These are phyloP conservation scores for Apiospora marii DNA, from an alignment of 2,329 filamentous ascomycete genomes.

Conservation along the genomic window DNA sequence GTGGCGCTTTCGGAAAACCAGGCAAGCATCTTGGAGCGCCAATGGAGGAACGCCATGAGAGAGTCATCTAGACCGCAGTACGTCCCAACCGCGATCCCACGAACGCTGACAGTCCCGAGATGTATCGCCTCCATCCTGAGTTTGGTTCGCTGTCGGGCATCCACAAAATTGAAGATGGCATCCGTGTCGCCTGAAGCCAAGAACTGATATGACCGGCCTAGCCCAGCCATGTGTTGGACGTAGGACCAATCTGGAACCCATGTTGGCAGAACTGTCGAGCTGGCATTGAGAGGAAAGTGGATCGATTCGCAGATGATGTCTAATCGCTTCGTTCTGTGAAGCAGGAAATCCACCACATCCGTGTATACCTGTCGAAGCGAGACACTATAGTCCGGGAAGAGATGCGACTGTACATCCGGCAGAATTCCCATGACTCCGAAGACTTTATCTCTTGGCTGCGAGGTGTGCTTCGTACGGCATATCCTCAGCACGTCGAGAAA, in stretches of 20 bases:
- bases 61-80: slow-evolving; percentile 40
- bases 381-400: not conserved
- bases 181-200: not conserved
- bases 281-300: not conserved
- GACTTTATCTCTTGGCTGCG: not conserved
- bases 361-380: not conserved
- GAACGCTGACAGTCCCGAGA: not conserved
- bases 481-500: not conserved
- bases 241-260: not conserved
- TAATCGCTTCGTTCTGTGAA: not conserved
- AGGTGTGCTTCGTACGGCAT: not conserved
- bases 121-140: not conserved
- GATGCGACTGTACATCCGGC: not conserved
- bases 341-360: not conserved
- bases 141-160: not conserved
- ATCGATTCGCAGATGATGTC: not conserved
- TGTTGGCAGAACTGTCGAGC: not conserved
- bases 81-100: slow-evolving; percentile 40
- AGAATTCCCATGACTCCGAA: not conserved
- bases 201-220: not conserved
- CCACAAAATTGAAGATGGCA: not conserved
- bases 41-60: slow-evolving; percentile 47
- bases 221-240: not conserved
- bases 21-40: slow-evolving; percentile 41
- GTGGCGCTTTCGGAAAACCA: not conserved